Conservation (phyloP, 768 basidiomycete genomes). For the Cyclocybe aegerita region DNA sequence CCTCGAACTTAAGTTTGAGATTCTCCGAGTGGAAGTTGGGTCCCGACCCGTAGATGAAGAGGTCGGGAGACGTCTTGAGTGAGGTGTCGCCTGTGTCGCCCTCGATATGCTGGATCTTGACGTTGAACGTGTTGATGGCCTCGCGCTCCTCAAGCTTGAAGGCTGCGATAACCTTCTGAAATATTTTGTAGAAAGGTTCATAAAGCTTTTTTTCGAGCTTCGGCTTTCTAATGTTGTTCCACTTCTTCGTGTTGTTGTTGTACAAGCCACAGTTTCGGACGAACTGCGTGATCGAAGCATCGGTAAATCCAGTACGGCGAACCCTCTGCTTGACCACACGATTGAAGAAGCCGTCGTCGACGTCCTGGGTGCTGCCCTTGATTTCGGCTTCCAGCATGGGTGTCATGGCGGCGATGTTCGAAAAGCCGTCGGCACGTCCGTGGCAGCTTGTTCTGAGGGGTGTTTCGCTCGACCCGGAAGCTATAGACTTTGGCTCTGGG, state of each 20-base stretch:
- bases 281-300: background rate
- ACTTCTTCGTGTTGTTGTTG: background rate
- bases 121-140: background rate
- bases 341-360: too few relatives aligned
- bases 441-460: too few relatives aligned
- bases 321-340: too few relatives aligned
- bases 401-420: too few relatives aligned
- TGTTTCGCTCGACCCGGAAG: too few relatives aligned
- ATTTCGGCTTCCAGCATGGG: too few relatives aligned
- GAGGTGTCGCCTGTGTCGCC: background rate
- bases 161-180: background rate
- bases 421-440: too few relatives aligned
- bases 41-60: constrained; percentile 4
- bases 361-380: too few relatives aligned
- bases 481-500: too few relatives aligned
- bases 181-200: background rate
- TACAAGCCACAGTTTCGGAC: background rate
- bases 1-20: too few relatives aligned
- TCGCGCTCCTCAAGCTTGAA: background rate
- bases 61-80: constrained; percentile 3
- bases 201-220: background rate
- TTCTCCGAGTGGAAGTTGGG: background rate
- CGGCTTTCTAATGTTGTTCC: background rate
- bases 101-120: background rate
- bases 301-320: background rate